Evolutionary conservation across 106 monocot genomes (phyloP).

Genomic region (Amphibolis antarctica): DNA sequence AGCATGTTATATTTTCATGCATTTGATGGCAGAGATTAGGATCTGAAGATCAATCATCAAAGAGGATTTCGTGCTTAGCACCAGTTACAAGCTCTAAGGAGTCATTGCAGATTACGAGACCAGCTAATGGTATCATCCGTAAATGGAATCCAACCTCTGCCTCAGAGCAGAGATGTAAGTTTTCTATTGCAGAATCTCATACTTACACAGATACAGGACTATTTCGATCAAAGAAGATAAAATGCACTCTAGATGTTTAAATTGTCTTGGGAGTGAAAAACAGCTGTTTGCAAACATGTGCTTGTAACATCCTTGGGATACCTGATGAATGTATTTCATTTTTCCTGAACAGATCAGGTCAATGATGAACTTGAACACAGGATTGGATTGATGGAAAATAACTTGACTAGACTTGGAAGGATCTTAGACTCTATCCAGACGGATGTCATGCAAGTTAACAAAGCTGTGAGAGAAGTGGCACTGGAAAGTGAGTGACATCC

Average conservation of each 20-base stretch:
- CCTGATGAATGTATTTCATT: conserved; percentile 11
- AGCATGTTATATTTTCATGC: background rate
- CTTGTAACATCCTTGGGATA: background rate
- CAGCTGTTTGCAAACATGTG: background rate
- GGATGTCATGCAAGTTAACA: conserved; percentile 77
- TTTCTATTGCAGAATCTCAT: background rate
- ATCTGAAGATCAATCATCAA: conserved; percentile 63
- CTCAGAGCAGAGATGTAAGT: conserved; percentile 59
- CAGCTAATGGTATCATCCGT: conserved; percentile 38
- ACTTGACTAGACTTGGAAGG: conserved; percentile 59
- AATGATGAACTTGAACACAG: conserved; percentile 74
- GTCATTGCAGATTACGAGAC: conserved; percentile 57
- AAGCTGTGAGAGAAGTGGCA: conserved; percentile 60
- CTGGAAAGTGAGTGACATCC: conserved; percentile 54
- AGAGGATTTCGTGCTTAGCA: conserved; percentile 34
- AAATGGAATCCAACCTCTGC: conserved; percentile 39
- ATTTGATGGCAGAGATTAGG: conserved; percentile 45
- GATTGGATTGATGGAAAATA: conserved; percentile 51
- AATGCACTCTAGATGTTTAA: too few species aligned
- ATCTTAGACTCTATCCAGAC: conserved; percentile 59
- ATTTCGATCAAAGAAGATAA: background rate
- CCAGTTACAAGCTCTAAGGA: conserved; percentile 36
- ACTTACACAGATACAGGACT: too few species aligned
- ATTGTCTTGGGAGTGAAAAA: background rate
- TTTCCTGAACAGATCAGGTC: conserved; percentile 37